Evolutionary conservation across 768 basidiomycete species (phyloP).

Genomic region (Pleurotus sapidus): DNA sequence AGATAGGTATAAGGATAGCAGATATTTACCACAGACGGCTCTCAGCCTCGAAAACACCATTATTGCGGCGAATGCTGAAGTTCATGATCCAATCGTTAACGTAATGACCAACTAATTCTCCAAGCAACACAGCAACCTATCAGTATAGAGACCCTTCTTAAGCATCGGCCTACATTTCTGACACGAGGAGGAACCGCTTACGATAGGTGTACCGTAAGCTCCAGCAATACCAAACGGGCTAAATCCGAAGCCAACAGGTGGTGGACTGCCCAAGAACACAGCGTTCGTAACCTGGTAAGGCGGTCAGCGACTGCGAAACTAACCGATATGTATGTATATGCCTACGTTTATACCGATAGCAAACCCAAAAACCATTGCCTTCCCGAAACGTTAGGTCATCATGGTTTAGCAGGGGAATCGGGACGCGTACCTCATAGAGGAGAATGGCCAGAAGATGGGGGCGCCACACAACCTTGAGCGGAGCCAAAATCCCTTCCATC

Average conservation of each 20-base stretch:
- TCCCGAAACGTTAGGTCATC: neutral
- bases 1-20: neutral
- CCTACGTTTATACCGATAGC: constrained; percentile 59
- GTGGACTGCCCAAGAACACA: constrained; percentile 57
- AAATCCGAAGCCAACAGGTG: constrained; percentile 54
- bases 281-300: constrained; percentile 56
- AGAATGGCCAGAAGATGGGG: constrained; percentile 55
- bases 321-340: neutral
- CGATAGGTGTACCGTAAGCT: constrained; percentile 54
- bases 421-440: constrained; percentile 43
- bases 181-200: constrained; percentile 19
- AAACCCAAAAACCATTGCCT: constrained; percentile 63
- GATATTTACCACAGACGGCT: constrained; percentile 51
- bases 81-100: constrained; percentile 53
- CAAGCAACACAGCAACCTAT: constrained; percentile 49
- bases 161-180: no score
- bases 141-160: no score
- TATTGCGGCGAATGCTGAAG: constrained; percentile 40
- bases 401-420: neutral
- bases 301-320: neutral
- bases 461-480: constrained; percentile 56
- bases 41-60: constrained; percentile 60
- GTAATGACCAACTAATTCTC: constrained; percentile 51
- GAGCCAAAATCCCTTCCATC: constrained; percentile 39
- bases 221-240: constrained; percentile 48